phyloP scores from a whole-genome alignment of 257 asterid genomes.

The Avicennia marina region DNA sequence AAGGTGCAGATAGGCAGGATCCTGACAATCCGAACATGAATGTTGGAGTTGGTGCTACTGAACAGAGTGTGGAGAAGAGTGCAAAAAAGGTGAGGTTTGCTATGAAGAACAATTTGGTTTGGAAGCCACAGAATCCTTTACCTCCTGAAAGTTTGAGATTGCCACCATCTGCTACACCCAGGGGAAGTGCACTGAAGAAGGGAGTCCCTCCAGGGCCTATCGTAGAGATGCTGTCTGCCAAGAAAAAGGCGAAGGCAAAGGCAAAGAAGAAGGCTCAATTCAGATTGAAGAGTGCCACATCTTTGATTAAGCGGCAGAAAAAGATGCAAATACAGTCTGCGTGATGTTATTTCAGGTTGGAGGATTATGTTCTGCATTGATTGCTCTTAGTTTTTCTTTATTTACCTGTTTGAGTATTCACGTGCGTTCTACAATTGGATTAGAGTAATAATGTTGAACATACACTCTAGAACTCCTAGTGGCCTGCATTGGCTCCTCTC shows the following conservation, averaged over 20 bases:
- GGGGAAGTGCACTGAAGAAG: slow-evolving; percentile 97
- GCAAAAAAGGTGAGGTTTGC: slow-evolving; percentile 81
- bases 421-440: too few species aligned
- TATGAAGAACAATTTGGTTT: slow-evolving; percentile 83
- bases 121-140: slow-evolving; percentile 91
- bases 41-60: slow-evolving; percentile 23
- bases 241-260: slow-evolving; percentile 64
- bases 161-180: slow-evolving; percentile 90
- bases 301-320: too few species aligned
- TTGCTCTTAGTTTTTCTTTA: too few species aligned
- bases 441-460: too few species aligned
- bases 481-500: too few species aligned
- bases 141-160: slow-evolving; percentile 87
- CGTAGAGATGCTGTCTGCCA: slow-evolving; percentile 46
- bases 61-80: slow-evolving; percentile 52
- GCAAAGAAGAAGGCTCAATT: too few species aligned
- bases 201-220: slow-evolving; percentile 93
- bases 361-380: too few species aligned
- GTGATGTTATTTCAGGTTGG: too few species aligned
- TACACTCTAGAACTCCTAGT: too few species aligned
- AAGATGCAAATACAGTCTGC: too few species aligned
- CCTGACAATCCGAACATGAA: neutral
- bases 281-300: too few species aligned
- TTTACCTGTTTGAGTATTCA: too few species aligned
- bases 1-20: slow-evolving; percentile 19